A percentile compares a stretch with the other conserved stretches of the same genome.
Conservation (phyloP, 2,329 filamentous ascomycete species). For the Aspergillus sergii region DNA sequence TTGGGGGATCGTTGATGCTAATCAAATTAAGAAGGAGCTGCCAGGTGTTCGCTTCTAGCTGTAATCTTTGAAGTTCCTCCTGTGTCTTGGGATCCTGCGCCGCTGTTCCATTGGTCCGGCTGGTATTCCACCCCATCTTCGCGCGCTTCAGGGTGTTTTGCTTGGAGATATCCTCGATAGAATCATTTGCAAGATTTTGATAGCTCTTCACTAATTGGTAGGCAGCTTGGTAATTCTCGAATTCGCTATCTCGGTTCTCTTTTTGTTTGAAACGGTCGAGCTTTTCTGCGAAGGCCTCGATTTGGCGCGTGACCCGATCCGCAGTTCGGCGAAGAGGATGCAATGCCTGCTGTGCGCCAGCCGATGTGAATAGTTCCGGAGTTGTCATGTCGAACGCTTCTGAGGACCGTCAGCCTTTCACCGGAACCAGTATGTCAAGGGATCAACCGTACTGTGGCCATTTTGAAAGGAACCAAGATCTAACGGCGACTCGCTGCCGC, state of each 20-base stretch:
- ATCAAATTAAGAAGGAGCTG: slow-evolving; percentile 77
- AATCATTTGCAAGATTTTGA: slow-evolving; percentile 56
- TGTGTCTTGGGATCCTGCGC: slow-evolving; percentile 29
- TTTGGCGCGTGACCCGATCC: slow-evolving; percentile 74
- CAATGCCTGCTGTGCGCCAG: slow-evolving; percentile 55
- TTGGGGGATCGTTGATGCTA: slow-evolving; percentile 65
- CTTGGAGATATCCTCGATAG: slow-evolving; percentile 48
- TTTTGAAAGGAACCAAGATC: slow-evolving; percentile 18
- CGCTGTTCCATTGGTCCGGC: slow-evolving; percentile 20
- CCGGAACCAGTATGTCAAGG: neutral
- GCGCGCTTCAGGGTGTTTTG: slow-evolving; percentile 44
- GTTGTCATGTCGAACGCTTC: slow-evolving; percentile 24
- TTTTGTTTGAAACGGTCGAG: slow-evolving; percentile 73
- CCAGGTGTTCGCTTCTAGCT: slow-evolving; percentile 89
- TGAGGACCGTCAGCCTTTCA: slow-evolving; percentile 17
- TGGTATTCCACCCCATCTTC: slow-evolving; percentile 33
- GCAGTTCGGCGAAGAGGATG: slow-evolving; percentile 66
- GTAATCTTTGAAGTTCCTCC: slow-evolving; percentile 60
- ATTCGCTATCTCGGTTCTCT: slow-evolving; percentile 50
- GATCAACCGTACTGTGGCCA: slow-evolving; percentile 19
- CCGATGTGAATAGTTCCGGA: slow-evolving; percentile 45
- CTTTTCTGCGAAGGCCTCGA: slow-evolving; percentile 81
- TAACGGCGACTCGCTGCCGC: slow-evolving; percentile 28
- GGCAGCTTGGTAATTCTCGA: slow-evolving; percentile 64
- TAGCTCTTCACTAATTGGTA: slow-evolving; percentile 70